Evolutionary conservation across 352 stramenopile genomes (phyloP).

Genomic region (Phytophthora fragariae): DNA sequence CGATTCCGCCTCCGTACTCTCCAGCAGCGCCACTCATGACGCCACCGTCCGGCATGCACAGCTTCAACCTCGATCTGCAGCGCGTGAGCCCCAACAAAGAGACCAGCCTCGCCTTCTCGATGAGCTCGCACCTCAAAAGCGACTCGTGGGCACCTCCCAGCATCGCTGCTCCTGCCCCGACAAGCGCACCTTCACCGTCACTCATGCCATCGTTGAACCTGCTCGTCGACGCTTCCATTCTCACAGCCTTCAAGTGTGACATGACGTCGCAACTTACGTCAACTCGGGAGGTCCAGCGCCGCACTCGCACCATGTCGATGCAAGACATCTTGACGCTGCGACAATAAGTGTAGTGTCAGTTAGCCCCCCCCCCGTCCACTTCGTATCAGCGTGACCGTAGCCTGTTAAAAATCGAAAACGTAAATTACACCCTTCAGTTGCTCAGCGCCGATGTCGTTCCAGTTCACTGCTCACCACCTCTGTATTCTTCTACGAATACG

Average conservation of each 20-base stretch:
- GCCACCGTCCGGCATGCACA: slow-evolving; percentile 42
- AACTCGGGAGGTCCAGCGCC: not conserved
- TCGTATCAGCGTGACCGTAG: slow-evolving; percentile 16
- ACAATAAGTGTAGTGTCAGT: slow-evolving; percentile 27
- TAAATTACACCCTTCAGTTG: slow-evolving; percentile 31
- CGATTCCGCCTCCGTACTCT: slow-evolving; percentile 22
- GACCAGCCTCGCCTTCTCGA: slow-evolving; percentile 10
- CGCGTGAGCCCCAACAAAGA: slow-evolving; percentile 52
- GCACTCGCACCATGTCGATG: slow-evolving; percentile 75
- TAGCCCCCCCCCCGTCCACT: not conserved
- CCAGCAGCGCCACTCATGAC: slow-evolving; percentile 47
- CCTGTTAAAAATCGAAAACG: slow-evolving; percentile 33
- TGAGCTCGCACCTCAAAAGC: slow-evolving; percentile 22
- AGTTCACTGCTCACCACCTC: slow-evolving; percentile 14
- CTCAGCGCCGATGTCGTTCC: slow-evolving; percentile 6
- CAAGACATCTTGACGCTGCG: slow-evolving; percentile 65
- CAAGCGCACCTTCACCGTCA: not conserved
- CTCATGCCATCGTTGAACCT: slow-evolving; percentile 70
- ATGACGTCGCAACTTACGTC: slow-evolving; percentile 22
- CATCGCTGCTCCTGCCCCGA: slow-evolving; percentile 1
- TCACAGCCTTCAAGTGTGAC: slow-evolving; percentile 71
- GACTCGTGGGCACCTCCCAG: slow-evolving; percentile 32
- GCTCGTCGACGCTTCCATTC: slow-evolving; percentile 74
- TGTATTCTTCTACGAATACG: slow-evolving; percentile 54
- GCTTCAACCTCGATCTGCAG: slow-evolving; percentile 63